A percentile compares a stretch with the other conserved stretches of the same genome.
Conservation (phyloP, 1,284 basidiomycete genomes). For the Coniferiporia weirii region DNA sequence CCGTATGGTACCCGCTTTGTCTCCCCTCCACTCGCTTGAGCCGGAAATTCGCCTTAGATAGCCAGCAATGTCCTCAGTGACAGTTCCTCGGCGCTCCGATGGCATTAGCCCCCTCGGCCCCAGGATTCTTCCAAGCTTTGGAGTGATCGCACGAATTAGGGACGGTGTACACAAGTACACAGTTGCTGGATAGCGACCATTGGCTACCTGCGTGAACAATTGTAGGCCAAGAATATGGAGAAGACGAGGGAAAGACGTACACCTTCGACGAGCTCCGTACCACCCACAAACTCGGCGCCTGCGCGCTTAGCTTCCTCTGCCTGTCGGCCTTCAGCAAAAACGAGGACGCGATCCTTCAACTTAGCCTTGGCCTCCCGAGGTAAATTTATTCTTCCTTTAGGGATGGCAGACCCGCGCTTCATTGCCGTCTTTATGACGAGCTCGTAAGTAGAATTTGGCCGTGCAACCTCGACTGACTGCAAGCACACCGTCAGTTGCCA, state of each 20-base stretch:
- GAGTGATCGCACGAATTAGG: conserved; percentile 75
- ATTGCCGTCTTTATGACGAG: conserved; percentile 76
- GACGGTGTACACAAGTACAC: conserved; percentile 81
- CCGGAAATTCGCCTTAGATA: conserved; percentile 80
- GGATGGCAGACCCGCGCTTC: conserved; percentile 67
- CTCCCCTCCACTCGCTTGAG: conserved; percentile 89
- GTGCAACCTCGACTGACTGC: conserved; percentile 76
- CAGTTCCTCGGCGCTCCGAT: conserved; percentile 88
- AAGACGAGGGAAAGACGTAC: conserved; percentile 40
- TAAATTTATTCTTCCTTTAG: conserved; percentile 72
- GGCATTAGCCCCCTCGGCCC: conserved; percentile 97
- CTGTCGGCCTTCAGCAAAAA: conserved; percentile 79
- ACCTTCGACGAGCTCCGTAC: conserved; percentile 75
- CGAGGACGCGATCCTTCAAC: conserved; percentile 71
- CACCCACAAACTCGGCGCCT: conserved; percentile 84
- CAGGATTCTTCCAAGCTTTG: conserved; percentile 80
- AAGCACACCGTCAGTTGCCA: background rate
- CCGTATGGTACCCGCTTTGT: conserved; percentile 82
- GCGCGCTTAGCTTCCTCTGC: conserved; percentile 76
- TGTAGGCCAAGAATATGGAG: background rate
- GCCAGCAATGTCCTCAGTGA: conserved; percentile 79
- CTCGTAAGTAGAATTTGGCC: conserved; percentile 72
- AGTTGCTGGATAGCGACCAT: conserved; percentile 66
- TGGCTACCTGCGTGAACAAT: conserved; percentile 47
- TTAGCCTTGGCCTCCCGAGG: conserved; percentile 71